phyloP scores from a whole-genome alignment of 257 asterid genomes.

The Solanum arcanum region DNA sequence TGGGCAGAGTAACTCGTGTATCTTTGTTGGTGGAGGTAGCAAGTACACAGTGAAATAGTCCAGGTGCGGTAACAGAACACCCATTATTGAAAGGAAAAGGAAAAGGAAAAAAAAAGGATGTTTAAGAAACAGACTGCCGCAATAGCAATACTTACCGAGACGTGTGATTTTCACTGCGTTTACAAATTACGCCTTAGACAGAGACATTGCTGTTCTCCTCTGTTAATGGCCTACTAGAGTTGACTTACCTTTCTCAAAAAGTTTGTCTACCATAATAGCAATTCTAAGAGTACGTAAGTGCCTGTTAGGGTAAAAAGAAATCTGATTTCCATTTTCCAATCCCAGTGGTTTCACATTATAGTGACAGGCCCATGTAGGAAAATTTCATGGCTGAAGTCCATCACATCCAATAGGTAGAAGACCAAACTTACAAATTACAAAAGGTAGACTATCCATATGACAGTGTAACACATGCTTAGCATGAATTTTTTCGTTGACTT shows the following conservation, averaged over 20 bases:
- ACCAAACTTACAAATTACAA: neutral
- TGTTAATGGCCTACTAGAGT: neutral
- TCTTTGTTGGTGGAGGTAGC: neutral
- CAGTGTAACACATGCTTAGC: neutral
- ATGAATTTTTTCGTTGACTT: neutral
- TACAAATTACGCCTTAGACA: neutral
- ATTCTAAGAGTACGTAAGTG: neutral
- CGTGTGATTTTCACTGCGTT: neutral
- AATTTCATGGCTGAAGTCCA: neutral
- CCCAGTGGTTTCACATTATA: neutral
- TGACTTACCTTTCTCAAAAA: neutral
- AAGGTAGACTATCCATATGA: neutral
- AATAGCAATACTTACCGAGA: neutral
- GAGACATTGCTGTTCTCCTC: neutral
- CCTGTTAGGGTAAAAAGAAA: neutral
- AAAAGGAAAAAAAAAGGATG: neutral
- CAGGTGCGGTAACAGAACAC: neutral
- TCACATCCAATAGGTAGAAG: neutral
- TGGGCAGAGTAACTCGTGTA: neutral
- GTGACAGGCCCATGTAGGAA: neutral
- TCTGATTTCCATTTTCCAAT: neutral
- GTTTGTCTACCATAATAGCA: neutral
- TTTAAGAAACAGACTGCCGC: neutral
- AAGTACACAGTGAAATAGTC: neutral
- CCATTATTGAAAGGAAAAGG: neutral